A percentile compares a stretch with the other conserved stretches of the same genome.
These are phyloP conservation scores for Chytriomyces hyalinus DNA, from an alignment of 192 early-diverging fungal genomes.

Conservation along the genomic window DNA sequence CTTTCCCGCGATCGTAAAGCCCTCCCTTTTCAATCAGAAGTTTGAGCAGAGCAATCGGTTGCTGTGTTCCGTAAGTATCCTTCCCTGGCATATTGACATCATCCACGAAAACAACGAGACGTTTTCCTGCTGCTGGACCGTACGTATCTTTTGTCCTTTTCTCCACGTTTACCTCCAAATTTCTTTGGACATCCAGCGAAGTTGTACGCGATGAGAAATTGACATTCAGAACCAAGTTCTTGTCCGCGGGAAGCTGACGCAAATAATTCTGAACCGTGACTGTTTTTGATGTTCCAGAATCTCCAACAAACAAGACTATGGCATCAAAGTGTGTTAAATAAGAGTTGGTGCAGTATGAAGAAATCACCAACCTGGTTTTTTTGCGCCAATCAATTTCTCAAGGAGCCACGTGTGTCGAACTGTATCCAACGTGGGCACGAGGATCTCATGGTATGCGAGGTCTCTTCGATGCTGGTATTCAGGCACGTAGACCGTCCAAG, in stretches of 20 bases:
- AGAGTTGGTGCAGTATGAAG: not conserved
- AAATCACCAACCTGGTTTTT: conserved; percentile 45
- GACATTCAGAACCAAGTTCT: conserved; percentile 62
- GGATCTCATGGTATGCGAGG: conserved; percentile 58
- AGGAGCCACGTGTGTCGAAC: conserved; percentile 64
- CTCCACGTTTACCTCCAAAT: conserved; percentile 66
- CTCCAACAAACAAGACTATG: conserved; percentile 63
- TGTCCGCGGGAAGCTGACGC: conserved; percentile 53
- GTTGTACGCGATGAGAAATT: conserved; percentile 65
- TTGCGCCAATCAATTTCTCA: conserved; percentile 57
- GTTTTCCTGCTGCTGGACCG: conserved; percentile 59
- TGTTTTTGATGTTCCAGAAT: conserved; percentile 66
- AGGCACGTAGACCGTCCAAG: conserved; percentile 64
- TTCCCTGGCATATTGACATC: conserved; percentile 70
- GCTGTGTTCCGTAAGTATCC: conserved; percentile 69
- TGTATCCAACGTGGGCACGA: conserved; percentile 66
- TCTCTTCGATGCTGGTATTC: conserved; percentile 57
- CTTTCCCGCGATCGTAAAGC: conserved; percentile 64
- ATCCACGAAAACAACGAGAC: conserved; percentile 62
- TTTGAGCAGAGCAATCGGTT: conserved; percentile 65
- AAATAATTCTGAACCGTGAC: conserved; percentile 64
- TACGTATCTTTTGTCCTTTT: conserved; percentile 70
- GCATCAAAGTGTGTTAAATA: not conserved
- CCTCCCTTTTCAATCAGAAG: conserved; percentile 65
- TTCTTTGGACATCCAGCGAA: conserved; percentile 64